Base-by-base conservation (phyloP, 2,329 filamentous ascomycete species). In the Ceratocystiopsis brevicomis region DNA sequence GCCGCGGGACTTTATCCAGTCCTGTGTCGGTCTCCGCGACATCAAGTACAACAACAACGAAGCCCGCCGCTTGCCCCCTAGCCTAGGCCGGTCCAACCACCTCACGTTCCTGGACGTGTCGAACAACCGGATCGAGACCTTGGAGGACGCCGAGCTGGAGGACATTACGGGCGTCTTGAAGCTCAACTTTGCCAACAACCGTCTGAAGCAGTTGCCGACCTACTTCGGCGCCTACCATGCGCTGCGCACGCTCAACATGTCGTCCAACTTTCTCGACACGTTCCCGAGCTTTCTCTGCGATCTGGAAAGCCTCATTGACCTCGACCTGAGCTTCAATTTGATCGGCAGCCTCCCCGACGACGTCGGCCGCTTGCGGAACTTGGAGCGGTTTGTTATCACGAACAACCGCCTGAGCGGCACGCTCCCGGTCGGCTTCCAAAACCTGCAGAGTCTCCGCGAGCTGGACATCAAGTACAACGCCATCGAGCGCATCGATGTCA, bases 1-100 rank as follows among this genome's bases (percentile, higher is more conserved):
- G 14, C 90, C 90, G 0, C 85, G 86, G 55, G 90, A 98, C 59
- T 98, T 98, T 56, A 87, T 98, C 44, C 85, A 93, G 57, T 82
- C 84, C 25, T 98, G 90, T 61, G 77, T 80, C 52, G 86, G 88
- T 54, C 66, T 98, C 17, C 77, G 88, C 41, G 90, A 98, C 58
- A 90, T 98, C 67, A 94, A 92, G 55, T 98, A 81, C 60, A 86
- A 83, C 52, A 88, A 86, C 56, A 96, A 96, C 53, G 90, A 98
- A 58, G 84, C 87, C 3, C 78, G 82, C 58, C 79, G 80, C 53
- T 64, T 98, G 19, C 90, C 90, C 4, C 71, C 78, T 8, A 95
- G 87, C 57, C 69, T 98, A 43, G 78, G 81, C 49, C 69, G 87
- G 52, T 88, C 90, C 21, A 77, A 67, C 49, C 78, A 77, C 48